A percentile compares a stretch with the other conserved stretches of the same genome.
phyloP scores from a whole-genome alignment of 768 basidiomycete genomes.

The Kockovaella imperatae region DNA sequence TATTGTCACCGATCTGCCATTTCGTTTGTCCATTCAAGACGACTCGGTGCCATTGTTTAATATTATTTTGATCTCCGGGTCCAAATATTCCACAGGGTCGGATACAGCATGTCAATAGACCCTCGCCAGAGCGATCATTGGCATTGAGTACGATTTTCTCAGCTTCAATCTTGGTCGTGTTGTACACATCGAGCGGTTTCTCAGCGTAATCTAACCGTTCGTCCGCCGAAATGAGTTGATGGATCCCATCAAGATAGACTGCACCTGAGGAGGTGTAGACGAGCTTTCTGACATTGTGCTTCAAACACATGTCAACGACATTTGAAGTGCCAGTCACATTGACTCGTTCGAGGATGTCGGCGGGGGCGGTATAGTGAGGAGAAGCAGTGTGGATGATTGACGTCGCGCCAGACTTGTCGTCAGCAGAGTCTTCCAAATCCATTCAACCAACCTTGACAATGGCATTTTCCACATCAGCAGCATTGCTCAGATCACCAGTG shows the following conservation, averaged over 20 bases:
- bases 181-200: slow-evolving; percentile 79
- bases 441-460: slow-evolving; percentile 58
- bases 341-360: slow-evolving; percentile 76
- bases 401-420: slow-evolving; percentile 62
- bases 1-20: slow-evolving; percentile 89
- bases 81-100: slow-evolving; percentile 95
- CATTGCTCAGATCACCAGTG: slow-evolving; percentile 77
- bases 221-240: slow-evolving; percentile 72
- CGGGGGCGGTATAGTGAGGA: slow-evolving; percentile 61
- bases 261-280: slow-evolving; percentile 93
- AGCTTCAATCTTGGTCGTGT: slow-evolving; percentile 83
- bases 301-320: slow-evolving; percentile 71
- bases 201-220: slow-evolving; percentile 72
- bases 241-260: slow-evolving; percentile 71
- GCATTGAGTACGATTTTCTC: slow-evolving; percentile 75
- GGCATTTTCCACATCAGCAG: slow-evolving; percentile 63
- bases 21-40: slow-evolving; percentile 75
- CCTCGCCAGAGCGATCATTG: slow-evolving; percentile 75
- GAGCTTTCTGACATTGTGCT: slow-evolving; percentile 64
- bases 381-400: slow-evolving; percentile 96
- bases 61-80: slow-evolving; percentile 82
- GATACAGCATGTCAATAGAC: slow-evolving; percentile 78
- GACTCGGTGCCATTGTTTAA: slow-evolving; percentile 69
- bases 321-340: slow-evolving; percentile 71
- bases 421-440: neutral